Evolutionary conservation across 2,329 filamentous ascomycete species (phyloP).

Genomic region (Colletotrichum destructivum): DNA sequence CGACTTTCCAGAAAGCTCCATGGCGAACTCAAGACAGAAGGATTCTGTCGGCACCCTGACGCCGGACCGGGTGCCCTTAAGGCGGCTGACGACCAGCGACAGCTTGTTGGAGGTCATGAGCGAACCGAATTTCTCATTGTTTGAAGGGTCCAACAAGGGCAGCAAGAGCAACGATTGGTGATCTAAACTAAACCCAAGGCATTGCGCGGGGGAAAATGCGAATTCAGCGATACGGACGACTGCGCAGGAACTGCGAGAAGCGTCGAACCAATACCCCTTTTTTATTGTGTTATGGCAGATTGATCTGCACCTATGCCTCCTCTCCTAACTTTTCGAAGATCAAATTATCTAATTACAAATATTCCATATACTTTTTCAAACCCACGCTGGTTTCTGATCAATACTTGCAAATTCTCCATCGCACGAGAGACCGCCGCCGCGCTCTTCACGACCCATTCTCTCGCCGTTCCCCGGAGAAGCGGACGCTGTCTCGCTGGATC

Average conservation of each 20-base stretch:
- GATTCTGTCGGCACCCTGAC: slow-evolving; percentile 48
- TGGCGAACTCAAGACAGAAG: slow-evolving; percentile 34
- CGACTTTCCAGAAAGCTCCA: slow-evolving; percentile 4
- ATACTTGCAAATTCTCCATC: slow-evolving; percentile 15
- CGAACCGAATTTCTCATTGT: slow-evolving; percentile 1
- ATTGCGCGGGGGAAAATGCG: neutral
- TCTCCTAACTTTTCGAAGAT: no score
- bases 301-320: neutral
- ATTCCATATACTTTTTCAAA: neutral
- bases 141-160: neutral
- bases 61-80: slow-evolving; percentile 34
- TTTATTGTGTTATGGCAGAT: neutral
- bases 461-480: slow-evolving; percentile 23
- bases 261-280: slow-evolving; percentile 8
- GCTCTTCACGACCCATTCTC: slow-evolving; percentile 29
- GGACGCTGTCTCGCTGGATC: slow-evolving; percentile 37
- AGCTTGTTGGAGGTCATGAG: slow-evolving; percentile 7
- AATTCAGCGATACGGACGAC: neutral
- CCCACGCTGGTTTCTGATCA: no score
- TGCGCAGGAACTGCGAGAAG: neutral
- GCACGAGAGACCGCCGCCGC: slow-evolving; percentile 26
- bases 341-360: neutral
- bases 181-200: neutral
- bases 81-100: slow-evolving; percentile 21
- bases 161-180: slow-evolving; percentile 15